Evolutionary conservation across 768 basidiomycete species (phyloP).

Genomic region (Leccinum longicurvipes): DNA sequence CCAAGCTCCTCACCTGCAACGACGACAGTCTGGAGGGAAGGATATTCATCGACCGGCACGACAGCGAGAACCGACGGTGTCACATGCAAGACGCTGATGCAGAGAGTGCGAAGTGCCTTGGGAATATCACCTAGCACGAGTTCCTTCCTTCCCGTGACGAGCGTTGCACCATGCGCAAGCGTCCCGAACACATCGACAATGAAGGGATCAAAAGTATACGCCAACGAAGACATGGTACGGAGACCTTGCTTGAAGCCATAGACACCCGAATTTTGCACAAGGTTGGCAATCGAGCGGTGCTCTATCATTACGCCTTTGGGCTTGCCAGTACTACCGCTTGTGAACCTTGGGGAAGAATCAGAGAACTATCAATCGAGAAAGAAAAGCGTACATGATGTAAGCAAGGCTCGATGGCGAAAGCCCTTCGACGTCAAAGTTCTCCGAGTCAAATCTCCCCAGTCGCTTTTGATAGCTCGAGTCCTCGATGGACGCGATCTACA

Average conservation of each 20-base stretch:
- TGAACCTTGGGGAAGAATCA: constrained; percentile 9
- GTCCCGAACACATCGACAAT: constrained; percentile 18
- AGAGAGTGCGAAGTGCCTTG: constrained; percentile 26
- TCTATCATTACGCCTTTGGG: constrained; percentile 25
- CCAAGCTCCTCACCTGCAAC: constrained; percentile 24
- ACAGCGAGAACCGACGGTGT: constrained; percentile 31
- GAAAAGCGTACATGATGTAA: constrained; percentile 25
- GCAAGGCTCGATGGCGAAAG: constrained; percentile 21
- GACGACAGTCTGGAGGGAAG: constrained; percentile 27
- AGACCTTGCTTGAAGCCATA: constrained; percentile 24
- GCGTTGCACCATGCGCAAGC: constrained; percentile 18
- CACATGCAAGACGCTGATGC: constrained; percentile 25
- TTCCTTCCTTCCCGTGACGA: constrained; percentile 22
- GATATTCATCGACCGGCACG: constrained; percentile 26
- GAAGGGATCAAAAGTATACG: constrained; percentile 31
- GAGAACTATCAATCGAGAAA: not conserved
- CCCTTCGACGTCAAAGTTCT: constrained; percentile 20
- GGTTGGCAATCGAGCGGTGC: constrained; percentile 20
- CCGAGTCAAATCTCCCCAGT: constrained; percentile 11
- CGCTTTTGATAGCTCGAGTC: constrained; percentile 28
- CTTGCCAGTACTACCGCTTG: constrained; percentile 24
- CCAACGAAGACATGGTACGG: constrained; percentile 27
- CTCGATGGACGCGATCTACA: constrained; percentile 28
- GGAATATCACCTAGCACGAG: constrained; percentile 30
- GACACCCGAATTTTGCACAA: constrained; percentile 18